Evolutionary conservation across 1,284 basidiomycete genomes (phyloP), one percentile per base, ranked within the genome.

Genomic region (Rhodofomes roseus): DNA sequence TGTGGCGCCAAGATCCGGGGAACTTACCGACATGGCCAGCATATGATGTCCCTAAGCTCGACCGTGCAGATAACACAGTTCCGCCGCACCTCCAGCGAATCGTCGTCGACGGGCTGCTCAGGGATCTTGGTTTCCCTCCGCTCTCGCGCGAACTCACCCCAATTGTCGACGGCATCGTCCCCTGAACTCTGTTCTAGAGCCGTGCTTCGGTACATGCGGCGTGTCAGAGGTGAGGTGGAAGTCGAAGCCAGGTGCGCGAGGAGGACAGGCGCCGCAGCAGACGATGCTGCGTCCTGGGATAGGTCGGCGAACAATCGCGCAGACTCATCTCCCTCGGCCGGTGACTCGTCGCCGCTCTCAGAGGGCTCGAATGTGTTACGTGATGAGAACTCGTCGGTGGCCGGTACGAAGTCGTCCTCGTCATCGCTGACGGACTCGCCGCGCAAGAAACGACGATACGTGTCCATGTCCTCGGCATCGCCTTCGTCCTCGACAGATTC

Each of bases 1-100:
- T 34, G 31, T 34, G 11, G 4, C 53, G 14, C 25, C 7, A 25
- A 27, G 18, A 8, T 34, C 53, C 23, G 31, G 18, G 44, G 37
- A 22, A 77, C 86, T 66, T 65, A 87, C 86, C 89, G 81, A 71
- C 89, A 91, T 22, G 89, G 89, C 89, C 89, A 91, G 66, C 88
- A 91, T 54, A 91, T 88, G 56, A 91, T 81, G 65, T 87, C 83
- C 50, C 89, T 75, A 22, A 79, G 75, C 64, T 88, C 86, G n/a
- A 76, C 75, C n/a, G 85, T 89, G 66, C 89, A 91, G 56, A 91
- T 81, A 2, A 91, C 89, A 68, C 89, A 92, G 60, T 76, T 80
- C 56, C 76, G 74, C 60, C 80, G 73, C 55, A 68, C 68, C 56
- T 80, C 77, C 40, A 71, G 73, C 0, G 59, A 20, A 7, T 70